phyloP scores from a whole-genome alignment of 2,329 filamentous ascomycete genomes.

The Alternaria conjuncta region DNA sequence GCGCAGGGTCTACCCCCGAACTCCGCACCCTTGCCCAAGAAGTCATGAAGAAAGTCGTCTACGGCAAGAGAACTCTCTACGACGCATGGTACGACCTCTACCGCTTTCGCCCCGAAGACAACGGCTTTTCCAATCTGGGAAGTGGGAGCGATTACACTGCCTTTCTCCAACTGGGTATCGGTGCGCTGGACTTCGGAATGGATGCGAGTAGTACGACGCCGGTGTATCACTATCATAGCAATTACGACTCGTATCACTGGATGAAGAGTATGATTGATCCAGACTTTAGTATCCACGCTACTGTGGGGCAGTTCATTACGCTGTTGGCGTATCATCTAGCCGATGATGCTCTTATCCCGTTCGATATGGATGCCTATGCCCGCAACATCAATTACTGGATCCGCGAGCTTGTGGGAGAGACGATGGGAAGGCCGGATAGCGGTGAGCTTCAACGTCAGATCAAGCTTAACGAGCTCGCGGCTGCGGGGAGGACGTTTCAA shows the following conservation, averaged over 20 bases:
- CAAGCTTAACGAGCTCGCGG: neutral
- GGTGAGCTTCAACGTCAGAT: neutral
- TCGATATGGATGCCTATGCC: slow-evolving; percentile 39
- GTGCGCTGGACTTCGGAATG: slow-evolving; percentile 45
- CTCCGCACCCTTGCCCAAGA: slow-evolving; percentile 46
- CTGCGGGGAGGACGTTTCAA: neutral
- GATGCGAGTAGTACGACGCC: slow-evolving; percentile 38
- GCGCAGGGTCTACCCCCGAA: slow-evolving; percentile 48
- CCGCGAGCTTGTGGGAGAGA: slow-evolving; percentile 2
- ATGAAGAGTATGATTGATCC: slow-evolving; percentile 60
- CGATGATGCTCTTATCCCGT: slow-evolving; percentile 49
- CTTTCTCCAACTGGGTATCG: slow-evolving; percentile 55
- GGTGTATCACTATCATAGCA: slow-evolving; percentile 57
- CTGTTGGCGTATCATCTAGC: slow-evolving; percentile 52
- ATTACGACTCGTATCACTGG: slow-evolving; percentile 59
- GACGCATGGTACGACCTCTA: slow-evolving; percentile 53
- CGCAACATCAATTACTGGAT: slow-evolving; percentile 13
- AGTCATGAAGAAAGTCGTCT: slow-evolving; percentile 51
- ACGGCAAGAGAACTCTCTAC: slow-evolving; percentile 51
- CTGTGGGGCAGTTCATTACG: slow-evolving; percentile 56
- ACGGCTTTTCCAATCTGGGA: slow-evolving; percentile 47
- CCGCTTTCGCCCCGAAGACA: slow-evolving; percentile 18
- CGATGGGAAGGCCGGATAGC: neutral
- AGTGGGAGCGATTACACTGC: slow-evolving; percentile 57
- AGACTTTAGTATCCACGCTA: slow-evolving; percentile 56